A percentile compares a stretch with the other conserved stretches of the same genome.
Conservation (phyloP, 1,284 basidiomycete species). For the Sporisorium scitamineum region DNA sequence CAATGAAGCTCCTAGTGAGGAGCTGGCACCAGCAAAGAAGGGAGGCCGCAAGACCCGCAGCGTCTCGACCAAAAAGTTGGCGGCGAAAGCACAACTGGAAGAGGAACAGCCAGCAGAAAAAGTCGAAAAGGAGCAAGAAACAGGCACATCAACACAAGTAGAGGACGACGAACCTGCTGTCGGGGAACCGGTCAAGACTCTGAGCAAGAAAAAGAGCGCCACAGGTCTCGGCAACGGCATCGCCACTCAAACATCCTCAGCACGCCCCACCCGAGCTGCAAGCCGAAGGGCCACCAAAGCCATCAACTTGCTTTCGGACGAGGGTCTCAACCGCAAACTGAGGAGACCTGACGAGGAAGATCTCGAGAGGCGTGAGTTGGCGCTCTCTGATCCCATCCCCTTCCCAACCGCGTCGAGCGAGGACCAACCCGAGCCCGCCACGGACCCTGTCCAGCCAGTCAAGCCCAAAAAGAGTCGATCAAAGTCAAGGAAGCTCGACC, state of each 20-base stretch:
- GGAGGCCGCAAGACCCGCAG: constrained; percentile 30
- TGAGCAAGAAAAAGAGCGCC: constrained; percentile 37
- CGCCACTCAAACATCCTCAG: constrained; percentile 9
- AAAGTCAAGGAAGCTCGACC: constrained; percentile 38
- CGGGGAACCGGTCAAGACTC: constrained; percentile 17
- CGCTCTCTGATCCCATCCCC: constrained; percentile 34
- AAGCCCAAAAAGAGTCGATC: constrained; percentile 42
- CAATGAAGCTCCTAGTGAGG: background rate
- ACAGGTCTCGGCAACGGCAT: constrained; percentile 30
- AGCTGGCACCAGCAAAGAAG: constrained; percentile 16
- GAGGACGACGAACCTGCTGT: constrained; percentile 10
- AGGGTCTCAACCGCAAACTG: constrained; percentile 35
- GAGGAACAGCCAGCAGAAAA: constrained; percentile 1
- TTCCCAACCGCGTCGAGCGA: constrained; percentile 19
- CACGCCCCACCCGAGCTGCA: constrained; percentile 31
- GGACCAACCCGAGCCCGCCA: constrained; percentile 10
- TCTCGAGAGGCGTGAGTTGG: constrained; percentile 26
- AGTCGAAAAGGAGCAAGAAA: constrained; percentile 2
- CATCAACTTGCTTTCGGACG: constrained; percentile 35
- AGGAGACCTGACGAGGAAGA: constrained; percentile 37
- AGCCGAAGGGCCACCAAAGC: constrained; percentile 45
- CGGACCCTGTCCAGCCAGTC: constrained; percentile 16
- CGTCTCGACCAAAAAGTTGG: constrained; percentile 25
- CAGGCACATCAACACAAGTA: background rate
- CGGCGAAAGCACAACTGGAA: constrained; percentile 17